Conservation (phyloP, 768 basidiomycete genomes). For the Xerocomus spinulosus region DNA sequence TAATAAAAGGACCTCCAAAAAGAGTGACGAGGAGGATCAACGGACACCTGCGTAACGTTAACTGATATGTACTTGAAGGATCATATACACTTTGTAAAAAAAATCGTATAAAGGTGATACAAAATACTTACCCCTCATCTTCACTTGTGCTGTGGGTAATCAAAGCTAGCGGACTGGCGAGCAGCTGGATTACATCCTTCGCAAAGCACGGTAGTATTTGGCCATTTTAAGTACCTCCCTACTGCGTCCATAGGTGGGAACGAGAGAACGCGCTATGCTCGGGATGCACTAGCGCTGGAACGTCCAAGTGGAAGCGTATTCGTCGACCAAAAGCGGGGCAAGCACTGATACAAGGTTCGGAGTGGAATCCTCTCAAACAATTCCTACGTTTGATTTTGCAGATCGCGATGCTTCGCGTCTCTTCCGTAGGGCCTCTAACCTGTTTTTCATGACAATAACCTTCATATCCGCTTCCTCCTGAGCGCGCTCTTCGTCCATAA, state of each 20-base stretch:
- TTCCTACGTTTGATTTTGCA: constrained; percentile 15
- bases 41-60: background rate
- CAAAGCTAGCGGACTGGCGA: too few species aligned
- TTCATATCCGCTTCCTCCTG: constrained; percentile 87
- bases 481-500: constrained; percentile 78
- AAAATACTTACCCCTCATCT: too few species aligned
- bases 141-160: too few species aligned
- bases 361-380: constrained; percentile 7
- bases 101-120: too few species aligned
- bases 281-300: background rate
- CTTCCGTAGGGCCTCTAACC: constrained; percentile 54
- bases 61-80: too few species aligned
- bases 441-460: constrained; percentile 59
- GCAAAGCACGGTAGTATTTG: too few species aligned
- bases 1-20: background rate
- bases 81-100: too few species aligned
- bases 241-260: background rate
- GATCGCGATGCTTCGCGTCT: constrained; percentile 37
- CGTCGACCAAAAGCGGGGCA: background rate
- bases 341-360: too few species aligned
- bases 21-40: background rate
- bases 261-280: too few species aligned
- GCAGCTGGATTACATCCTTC: too few species aligned
- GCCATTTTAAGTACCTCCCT: too few species aligned
- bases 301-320: background rate